Conservation (phyloP, 2,329 filamentous ascomycete genomes). For the Exophiala calicioides region DNA sequence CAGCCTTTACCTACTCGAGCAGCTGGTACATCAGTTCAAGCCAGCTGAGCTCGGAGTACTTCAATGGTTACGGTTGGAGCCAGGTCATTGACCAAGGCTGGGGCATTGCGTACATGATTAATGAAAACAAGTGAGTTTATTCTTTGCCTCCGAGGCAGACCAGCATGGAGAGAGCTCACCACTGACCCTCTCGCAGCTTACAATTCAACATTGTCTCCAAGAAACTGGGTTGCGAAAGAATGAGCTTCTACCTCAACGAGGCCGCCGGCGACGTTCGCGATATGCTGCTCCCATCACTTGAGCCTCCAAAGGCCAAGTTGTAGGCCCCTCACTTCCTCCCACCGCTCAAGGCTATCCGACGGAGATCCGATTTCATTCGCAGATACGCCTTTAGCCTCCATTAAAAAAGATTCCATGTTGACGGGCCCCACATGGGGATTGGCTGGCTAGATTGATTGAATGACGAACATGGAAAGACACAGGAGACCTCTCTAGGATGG, state of each 20-base stretch:
- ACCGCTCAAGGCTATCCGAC: too few relatives aligned
- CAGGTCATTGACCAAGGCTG: constrained; percentile 96
- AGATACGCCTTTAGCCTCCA: too few relatives aligned
- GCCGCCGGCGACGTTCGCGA: constrained; percentile 88
- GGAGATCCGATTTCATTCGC: background rate
- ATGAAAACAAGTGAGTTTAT: constrained; percentile 77
- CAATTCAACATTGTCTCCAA: constrained; percentile 99
- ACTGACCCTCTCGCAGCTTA: constrained; percentile 58
- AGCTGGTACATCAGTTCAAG: constrained; percentile 88
- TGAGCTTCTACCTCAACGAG: constrained; percentile 96
- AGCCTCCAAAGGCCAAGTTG: constrained; percentile 82
- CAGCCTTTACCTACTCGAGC: constrained; percentile 77
- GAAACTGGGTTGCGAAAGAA: constrained; percentile 81
- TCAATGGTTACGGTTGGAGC: constrained; percentile 98
- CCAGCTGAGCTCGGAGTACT: constrained; percentile 93
- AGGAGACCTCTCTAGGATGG: too few relatives aligned
- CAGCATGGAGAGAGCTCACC: constrained; percentile 35
- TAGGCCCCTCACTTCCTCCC: too few relatives aligned
- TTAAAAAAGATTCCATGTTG: background rate
- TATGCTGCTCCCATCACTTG: constrained; percentile 75
- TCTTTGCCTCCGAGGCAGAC: constrained; percentile 1
- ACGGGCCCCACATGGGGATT: too few relatives aligned
- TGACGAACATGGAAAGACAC: too few relatives aligned
- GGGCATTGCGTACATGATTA: constrained; percentile 99
- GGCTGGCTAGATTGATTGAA: too few relatives aligned